Conservation (phyloP, 768 basidiomycete species). For the Mycena filopes region DNA sequence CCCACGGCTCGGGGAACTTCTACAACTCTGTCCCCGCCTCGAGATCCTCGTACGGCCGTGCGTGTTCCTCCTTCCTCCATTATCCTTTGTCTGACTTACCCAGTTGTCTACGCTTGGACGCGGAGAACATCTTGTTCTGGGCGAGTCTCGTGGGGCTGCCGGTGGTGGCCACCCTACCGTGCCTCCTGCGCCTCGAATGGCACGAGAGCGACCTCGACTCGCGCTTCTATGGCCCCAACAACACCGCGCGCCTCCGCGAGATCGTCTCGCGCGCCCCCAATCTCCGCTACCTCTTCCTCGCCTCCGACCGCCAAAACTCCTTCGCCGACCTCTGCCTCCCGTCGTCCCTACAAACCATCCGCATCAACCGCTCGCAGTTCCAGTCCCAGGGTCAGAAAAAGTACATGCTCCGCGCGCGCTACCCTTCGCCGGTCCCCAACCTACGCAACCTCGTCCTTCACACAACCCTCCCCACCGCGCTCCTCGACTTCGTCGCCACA, state of each 20-base stretch:
- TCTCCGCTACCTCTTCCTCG: constrained; percentile 26
- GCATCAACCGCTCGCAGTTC: constrained; percentile 25
- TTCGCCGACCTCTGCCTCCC: constrained; percentile 22
- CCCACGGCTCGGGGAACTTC: constrained; percentile 10
- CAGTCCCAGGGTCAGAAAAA: not conserved
- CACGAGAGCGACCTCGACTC: constrained; percentile 28
- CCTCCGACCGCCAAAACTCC: constrained; percentile 18
- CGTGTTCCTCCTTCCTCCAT: too few species aligned
- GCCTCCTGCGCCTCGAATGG: constrained; percentile 27
- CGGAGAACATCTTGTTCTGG: constrained; percentile 24
- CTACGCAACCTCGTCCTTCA: constrained; percentile 26
- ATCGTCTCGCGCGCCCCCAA: constrained; percentile 18
- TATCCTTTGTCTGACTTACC: too few species aligned
- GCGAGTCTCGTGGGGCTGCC: constrained; percentile 9
- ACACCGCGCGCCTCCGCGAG: constrained; percentile 19
- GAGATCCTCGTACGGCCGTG: constrained; percentile 35
- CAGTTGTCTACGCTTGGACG: constrained; percentile 23
- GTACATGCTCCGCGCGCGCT: not conserved
- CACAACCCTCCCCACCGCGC: constrained; percentile 18
- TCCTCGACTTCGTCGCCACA: constrained; percentile 20
- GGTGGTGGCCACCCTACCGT: not conserved
- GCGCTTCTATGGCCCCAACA: constrained; percentile 19
- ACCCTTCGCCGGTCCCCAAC: constrained; percentile 1
- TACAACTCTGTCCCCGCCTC: constrained; percentile 15
- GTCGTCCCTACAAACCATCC: constrained; percentile 13